Evolutionary conservation across 2,329 filamentous ascomycete species (phyloP).

Genomic region (Venturia aucupariae): DNA sequence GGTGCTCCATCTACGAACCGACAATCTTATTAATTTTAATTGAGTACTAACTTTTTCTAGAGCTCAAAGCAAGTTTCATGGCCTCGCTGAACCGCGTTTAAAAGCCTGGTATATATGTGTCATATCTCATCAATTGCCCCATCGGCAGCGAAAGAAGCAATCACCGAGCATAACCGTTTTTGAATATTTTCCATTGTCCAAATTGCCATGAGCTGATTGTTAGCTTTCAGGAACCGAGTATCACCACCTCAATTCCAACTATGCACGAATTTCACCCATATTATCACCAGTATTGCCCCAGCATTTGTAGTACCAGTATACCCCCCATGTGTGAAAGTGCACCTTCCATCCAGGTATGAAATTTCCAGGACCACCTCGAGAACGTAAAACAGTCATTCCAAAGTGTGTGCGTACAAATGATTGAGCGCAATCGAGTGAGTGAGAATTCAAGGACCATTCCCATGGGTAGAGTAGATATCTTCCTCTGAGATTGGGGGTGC

Average conservation of each 20-base stretch:
- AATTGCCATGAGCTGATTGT: background rate
- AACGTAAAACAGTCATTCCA: background rate
- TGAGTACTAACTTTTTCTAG: too few relatives aligned
- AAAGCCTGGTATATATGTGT: background rate
- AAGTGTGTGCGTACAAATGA: background rate
- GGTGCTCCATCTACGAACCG: too few relatives aligned
- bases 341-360: background rate
- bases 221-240: background rate
- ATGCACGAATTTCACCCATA: background rate
- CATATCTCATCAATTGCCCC: background rate
- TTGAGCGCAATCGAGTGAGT: background rate
- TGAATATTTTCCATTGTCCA: background rate
- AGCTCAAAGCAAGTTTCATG: too few relatives aligned
- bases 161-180: too few relatives aligned
- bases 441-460: background rate
- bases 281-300: background rate
- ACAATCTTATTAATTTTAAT: too few relatives aligned
- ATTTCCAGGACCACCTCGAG: background rate
- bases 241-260: background rate
- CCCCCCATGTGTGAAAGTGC: background rate
- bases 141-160: background rate
- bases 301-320: background rate
- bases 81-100: too few relatives aligned
- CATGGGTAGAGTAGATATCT: background rate
- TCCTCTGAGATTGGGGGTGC: background rate